Evolutionary conservation across 2,329 filamentous ascomycete genomes (phyloP).

Genomic region (Hymenoscyphus infarciens): DNA sequence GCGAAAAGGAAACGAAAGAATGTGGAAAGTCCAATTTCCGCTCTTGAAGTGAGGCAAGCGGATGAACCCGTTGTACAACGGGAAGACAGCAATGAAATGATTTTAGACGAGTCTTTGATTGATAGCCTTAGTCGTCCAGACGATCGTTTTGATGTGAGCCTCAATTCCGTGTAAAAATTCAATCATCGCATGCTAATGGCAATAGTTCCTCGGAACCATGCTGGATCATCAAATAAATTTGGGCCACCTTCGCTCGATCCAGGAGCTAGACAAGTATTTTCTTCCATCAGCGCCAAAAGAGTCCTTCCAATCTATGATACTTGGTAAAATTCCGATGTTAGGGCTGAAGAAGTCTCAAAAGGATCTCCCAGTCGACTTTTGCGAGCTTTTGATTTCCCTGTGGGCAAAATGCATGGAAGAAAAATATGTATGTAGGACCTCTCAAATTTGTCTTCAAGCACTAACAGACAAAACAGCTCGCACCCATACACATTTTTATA

Average conservation of each 20-base stretch:
- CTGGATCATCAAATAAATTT: slow-evolving; percentile 37
- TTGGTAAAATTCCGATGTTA: slow-evolving; percentile 61
- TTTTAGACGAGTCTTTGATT: slow-evolving; percentile 36
- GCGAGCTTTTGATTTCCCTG: slow-evolving; percentile 58
- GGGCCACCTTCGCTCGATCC: slow-evolving; percentile 60
- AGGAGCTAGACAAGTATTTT: slow-evolving; percentile 60
- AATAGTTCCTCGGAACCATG: slow-evolving; percentile 35
- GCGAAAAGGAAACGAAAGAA: slow-evolving; percentile 64
- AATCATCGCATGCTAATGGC: neutral
- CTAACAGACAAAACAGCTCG: slow-evolving; percentile 42
- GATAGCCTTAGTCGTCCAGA: slow-evolving; percentile 40
- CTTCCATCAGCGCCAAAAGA: slow-evolving; percentile 61
- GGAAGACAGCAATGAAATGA: slow-evolving; percentile 19
- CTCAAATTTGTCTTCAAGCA: neutral
- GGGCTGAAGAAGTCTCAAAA: slow-evolving; percentile 49
- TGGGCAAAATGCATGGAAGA: slow-evolving; percentile 68
- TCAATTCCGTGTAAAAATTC: neutral
- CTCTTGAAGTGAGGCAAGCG: slow-evolving; percentile 40
- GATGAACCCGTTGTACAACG: slow-evolving; percentile 20
- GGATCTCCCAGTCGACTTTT: slow-evolving; percentile 58
- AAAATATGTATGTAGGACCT: slow-evolving; percentile 37
- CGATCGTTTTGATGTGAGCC: slow-evolving; percentile 38
- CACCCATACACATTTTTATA: slow-evolving; percentile 62
- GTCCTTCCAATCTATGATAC: slow-evolving; percentile 63
- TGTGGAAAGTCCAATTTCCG: slow-evolving; percentile 63